A percentile compares a stretch with the other conserved stretches of the same genome.
Evolutionary conservation across 768 basidiomycete genomes (phyloP).

Genomic region (Pulveroboletus frians): DNA sequence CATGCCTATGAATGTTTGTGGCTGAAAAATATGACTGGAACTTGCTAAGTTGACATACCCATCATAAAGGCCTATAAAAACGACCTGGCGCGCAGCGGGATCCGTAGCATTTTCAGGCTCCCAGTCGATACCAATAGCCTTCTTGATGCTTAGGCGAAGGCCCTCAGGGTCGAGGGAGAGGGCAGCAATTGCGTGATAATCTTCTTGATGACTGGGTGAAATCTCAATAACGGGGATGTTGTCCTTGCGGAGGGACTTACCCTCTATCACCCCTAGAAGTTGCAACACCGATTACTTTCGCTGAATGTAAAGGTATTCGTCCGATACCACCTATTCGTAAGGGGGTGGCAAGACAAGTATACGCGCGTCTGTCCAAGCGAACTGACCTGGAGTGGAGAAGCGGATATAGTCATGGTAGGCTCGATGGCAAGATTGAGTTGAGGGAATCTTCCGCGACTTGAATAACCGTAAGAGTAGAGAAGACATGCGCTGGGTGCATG

Average conservation of each 20-base stretch:
- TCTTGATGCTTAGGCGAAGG: conserved; percentile 58
- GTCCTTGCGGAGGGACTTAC: conserved; percentile 33
- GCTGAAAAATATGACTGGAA: background rate
- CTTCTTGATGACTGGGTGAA: conserved; percentile 75
- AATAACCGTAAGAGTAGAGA: conserved; percentile 20
- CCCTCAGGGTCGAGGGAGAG: conserved; percentile 75
- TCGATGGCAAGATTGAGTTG: conserved; percentile 20
- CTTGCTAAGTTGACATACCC: conserved; percentile 47
- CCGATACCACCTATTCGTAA: conserved; percentile 48
- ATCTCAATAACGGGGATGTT: conserved; percentile 3
- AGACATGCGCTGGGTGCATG: conserved; percentile 27
- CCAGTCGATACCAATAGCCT: conserved; percentile 65
- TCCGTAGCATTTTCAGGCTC: conserved; percentile 51
- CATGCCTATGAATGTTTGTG: conserved; percentile 61
- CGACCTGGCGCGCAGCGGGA: conserved; percentile 63
- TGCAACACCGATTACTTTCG: conserved; percentile 73
- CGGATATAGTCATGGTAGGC: conserved; percentile 70
- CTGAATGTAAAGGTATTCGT: conserved; percentile 67
- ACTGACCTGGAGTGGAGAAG: conserved; percentile 42
- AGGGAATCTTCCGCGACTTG: conserved; percentile 13
- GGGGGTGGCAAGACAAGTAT: conserved; percentile 6
- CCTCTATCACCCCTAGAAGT: conserved; percentile 72
- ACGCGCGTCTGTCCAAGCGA: conserved; percentile 2
- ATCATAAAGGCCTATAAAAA: conserved; percentile 89
- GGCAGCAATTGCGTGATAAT: conserved; percentile 72